These are phyloP conservation scores for Phallus indusiatus DNA, from an alignment of 768 basidiomycete genomes.

Conservation along the genomic window DNA sequence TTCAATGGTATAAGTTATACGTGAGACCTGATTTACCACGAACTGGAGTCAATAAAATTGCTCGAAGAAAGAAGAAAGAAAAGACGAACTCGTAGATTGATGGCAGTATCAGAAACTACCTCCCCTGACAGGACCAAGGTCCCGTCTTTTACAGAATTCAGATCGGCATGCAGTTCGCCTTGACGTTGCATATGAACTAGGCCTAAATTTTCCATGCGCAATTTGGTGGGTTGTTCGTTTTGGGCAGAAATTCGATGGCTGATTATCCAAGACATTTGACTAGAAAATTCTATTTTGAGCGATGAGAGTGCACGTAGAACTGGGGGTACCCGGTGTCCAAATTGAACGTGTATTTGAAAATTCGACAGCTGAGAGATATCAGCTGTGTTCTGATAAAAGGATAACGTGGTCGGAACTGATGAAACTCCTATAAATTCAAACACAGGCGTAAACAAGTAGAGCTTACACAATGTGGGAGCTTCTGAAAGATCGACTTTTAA, in stretches of 20 bases:
- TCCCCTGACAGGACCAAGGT: constrained; percentile 53
- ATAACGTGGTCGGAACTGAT: constrained; percentile 52
- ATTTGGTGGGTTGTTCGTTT: constrained; percentile 3
- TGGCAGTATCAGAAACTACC: constrained; percentile 40
- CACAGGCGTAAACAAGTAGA: constrained; percentile 1
- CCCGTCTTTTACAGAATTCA: constrained; percentile 51
- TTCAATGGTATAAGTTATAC: constrained; percentile 44
- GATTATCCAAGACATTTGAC: constrained; percentile 40
- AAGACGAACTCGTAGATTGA: constrained; percentile 42
- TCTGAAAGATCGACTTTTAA: constrained; percentile 57
- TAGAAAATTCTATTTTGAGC: constrained; percentile 51
- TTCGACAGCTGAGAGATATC: constrained; percentile 51
- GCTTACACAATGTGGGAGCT: constrained; percentile 54
- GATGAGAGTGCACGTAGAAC: constrained; percentile 52
- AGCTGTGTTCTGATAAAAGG: constrained; percentile 64
- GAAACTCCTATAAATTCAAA: constrained; percentile 8
- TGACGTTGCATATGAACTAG: constrained; percentile 19
- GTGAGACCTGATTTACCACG: constrained; percentile 2
- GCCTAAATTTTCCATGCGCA: constrained; percentile 41
- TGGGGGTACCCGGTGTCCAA: constrained; percentile 40
- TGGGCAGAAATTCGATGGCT: constrained; percentile 26
- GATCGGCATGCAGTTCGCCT: constrained; percentile 25
- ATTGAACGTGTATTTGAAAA: constrained; percentile 64
- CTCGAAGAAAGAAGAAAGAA: background rate
- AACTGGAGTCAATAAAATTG: background rate